Evolutionary conservation across 306 rosid species (phyloP).

Genomic region (Vigna radiata): DNA sequence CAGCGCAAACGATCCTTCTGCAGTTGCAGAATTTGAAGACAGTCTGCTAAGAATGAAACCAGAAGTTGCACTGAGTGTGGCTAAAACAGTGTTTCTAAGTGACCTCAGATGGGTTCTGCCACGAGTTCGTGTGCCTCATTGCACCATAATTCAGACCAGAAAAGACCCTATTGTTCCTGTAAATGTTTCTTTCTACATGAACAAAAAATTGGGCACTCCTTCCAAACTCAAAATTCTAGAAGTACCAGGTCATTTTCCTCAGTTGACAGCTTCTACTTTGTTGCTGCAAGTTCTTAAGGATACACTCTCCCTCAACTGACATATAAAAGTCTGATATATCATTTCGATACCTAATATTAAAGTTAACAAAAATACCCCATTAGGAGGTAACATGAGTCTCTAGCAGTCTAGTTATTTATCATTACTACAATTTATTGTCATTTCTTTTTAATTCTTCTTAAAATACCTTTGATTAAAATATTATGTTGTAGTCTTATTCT

Average conservation of each 20-base stretch:
- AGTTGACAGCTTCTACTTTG: conserved; percentile 50
- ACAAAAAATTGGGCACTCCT: conserved; percentile 40
- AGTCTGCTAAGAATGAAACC: conserved; percentile 59
- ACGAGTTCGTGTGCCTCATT: conserved; percentile 46
- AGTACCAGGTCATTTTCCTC: conserved; percentile 56
- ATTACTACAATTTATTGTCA: too few relatives aligned
- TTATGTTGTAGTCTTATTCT: too few relatives aligned
- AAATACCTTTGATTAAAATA: too few relatives aligned
- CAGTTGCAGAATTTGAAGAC: conserved; percentile 42
- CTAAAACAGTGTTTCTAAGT: conserved; percentile 51
- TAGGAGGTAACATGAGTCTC: too few relatives aligned
- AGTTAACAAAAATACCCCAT: too few relatives aligned
- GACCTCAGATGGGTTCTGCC: conserved; percentile 52
- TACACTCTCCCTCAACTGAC: not conserved
- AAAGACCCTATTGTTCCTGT: conserved; percentile 47
- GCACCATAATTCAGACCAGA: conserved; percentile 54
- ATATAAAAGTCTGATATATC: not conserved
- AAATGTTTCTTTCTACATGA: conserved; percentile 52
- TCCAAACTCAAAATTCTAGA: conserved; percentile 49
- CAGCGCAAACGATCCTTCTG: conserved; percentile 35
- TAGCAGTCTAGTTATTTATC: too few relatives aligned
- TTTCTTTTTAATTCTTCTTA: too few relatives aligned
- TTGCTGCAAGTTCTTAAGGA: conserved; percentile 45
- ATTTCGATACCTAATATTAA: not conserved
- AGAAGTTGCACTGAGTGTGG: conserved; percentile 47